Evolutionary conservation across 345 rosid genomes (phyloP), one percentile per base, ranked within the genome.

Genomic region (Melaleuca quinquenervia): DNA sequence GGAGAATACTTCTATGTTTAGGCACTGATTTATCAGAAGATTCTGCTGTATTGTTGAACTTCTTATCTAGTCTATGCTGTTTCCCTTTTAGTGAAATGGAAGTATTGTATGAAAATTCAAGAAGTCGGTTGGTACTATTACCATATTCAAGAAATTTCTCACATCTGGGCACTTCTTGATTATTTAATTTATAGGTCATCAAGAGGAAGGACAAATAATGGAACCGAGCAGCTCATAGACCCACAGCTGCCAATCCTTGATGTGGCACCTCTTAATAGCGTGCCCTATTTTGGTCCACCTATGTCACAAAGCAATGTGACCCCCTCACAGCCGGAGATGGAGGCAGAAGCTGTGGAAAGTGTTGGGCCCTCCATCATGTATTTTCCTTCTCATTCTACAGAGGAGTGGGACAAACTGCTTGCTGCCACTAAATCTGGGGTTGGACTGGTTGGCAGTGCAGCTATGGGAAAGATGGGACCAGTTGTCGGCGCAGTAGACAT

Each of bases 371-470:
- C 92, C 16, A 29, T 92, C 87, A 85, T 95, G 52, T 92, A 90
- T 87, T 55, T 94, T 53, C 94, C 97, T 64, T 87, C 94, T 49
- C 87, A 83, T 54, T 84, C 96, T 64, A 87, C 91, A 86, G 89
- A 91, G 84, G 92, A 92, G 86, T 55, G 76, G 88, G 89, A 87
- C 82, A 85, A 88, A 50, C 84, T 96, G 26, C 36, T 92, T 32
- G 58, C 60, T 50, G 87, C 89, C 82, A 70, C 88, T 56, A 91
- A 84, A 87, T 87, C 78, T 62, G 96, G 94, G 87, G 90, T 97
- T 88, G 94, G 88, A 7, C 87, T 95, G 84, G 89, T 95, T 14
- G 98, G 98, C 83, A 91, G 91, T 90, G 95, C 96, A 4, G 94
- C 98, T 50, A 58, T 89, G 85, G 96, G 95, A 52, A 87, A 86